Evolutionary conservation across 129 eudicot genomes (phyloP).

Genomic region (Helichrysum umbraculigerum): DNA sequence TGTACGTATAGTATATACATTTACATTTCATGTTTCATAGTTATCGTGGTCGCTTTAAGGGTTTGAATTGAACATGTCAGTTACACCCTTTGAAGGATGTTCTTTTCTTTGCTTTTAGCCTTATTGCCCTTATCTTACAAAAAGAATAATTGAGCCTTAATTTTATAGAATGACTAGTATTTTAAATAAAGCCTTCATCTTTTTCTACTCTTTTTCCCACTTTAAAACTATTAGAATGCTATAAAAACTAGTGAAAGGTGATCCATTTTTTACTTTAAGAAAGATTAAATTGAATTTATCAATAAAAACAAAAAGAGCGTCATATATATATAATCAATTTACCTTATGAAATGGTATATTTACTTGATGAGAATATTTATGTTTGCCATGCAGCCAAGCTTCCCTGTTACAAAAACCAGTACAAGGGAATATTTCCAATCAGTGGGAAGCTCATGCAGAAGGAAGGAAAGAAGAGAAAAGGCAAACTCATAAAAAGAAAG

Average conservation of each 20-base stretch:
- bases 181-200: constrained; percentile 51
- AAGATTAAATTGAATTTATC: not conserved
- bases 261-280: constrained; percentile 13
- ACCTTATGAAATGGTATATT: constrained; percentile 77
- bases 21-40: not conserved
- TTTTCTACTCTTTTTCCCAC: constrained; percentile 42
- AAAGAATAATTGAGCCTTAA: constrained; percentile 46
- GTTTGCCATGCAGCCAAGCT: constrained; percentile 96
- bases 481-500: constrained; percentile 46
- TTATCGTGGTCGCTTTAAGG: constrained; percentile 22
- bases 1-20: not conserved
- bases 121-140: constrained; percentile 35
- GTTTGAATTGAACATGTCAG: constrained; percentile 12
- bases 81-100: constrained; percentile 27
- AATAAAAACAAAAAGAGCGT: constrained; percentile 17
- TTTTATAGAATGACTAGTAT: constrained; percentile 41
- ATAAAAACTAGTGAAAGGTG: constrained; percentile 35
- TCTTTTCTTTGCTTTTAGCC: constrained; percentile 37
- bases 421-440: constrained; percentile 57
- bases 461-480: constrained; percentile 34
- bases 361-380: constrained; percentile 50
- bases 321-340: constrained; percentile 20
- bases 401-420: constrained; percentile 62
- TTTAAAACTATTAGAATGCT: constrained; percentile 30
- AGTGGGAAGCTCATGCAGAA: constrained; percentile 63